Percentiles rank a stretch among this genome's conserved stretches.
Evolutionary conservation across 1,139 yeast genomes (phyloP).

Genomic region (Magnusiomyces magnusii): DNA sequence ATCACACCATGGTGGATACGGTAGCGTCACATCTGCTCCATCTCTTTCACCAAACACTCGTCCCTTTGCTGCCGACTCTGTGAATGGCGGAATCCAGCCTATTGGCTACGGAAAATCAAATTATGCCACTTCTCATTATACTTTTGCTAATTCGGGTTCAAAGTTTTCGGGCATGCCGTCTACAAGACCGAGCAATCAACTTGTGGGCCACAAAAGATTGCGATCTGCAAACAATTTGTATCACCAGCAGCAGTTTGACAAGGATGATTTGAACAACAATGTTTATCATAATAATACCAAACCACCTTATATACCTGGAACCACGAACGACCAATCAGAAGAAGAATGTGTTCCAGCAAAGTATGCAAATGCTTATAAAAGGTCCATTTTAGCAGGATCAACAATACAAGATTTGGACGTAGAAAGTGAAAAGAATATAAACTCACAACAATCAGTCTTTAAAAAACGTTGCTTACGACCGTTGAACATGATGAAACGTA

Average conservation of each 20-base stretch:
- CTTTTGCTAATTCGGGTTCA: neutral
- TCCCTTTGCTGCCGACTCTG: neutral
- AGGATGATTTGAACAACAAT: neutral
- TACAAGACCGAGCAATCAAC: neutral
- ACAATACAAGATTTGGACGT: too few species aligned
- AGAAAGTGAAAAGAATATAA: too few species aligned
- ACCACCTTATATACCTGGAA: too few species aligned
- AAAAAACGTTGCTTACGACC: neutral
- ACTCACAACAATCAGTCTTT: neutral
- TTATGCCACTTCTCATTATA: neutral
- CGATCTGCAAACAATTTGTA: conserved; percentile 3
- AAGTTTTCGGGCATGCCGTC: neutral
- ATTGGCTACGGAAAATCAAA: neutral
- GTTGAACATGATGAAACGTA: neutral
- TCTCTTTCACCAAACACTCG: neutral
- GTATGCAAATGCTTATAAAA: too few species aligned
- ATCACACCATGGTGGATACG: neutral
- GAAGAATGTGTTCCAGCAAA: too few species aligned
- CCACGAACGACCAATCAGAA: too few species aligned
- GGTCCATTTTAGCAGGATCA: too few species aligned
- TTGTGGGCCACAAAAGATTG: neutral
- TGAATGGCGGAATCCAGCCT: neutral
- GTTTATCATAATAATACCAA: neutral
- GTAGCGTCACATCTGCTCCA: neutral
- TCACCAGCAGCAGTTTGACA: neutral